Base-by-base conservation (phyloP, 352 stramenopile genomes). In the Globisporangium recalcitrans region DNA sequence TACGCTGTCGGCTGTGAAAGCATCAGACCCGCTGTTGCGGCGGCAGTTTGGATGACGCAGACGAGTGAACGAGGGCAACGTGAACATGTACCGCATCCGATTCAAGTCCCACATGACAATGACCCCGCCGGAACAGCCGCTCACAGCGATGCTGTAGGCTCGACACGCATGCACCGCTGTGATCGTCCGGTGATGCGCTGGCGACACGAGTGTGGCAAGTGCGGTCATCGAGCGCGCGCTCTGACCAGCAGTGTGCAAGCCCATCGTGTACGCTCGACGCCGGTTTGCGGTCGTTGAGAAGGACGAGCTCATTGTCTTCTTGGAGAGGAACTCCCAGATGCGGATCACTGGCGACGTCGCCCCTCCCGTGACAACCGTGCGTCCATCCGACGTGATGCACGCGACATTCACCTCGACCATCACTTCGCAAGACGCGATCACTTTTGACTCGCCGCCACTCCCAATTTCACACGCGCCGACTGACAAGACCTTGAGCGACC, bases 61-160 rank as follows among this genome's bases (percentile, higher is more conserved):
- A 51, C 36, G 26, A 0, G 48, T 51, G 14, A 79, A 62, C 1
- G 67, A 58, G n/a, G 74, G 60, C 19, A 90, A 64, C 10, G 77
- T 75, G 13, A 77, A 69, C 47, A 89, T 69, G 40, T 75, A 85
- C 27, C 75, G 63, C 19, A 83, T 74, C 16, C 82, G 80, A 21
- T 91, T 91, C 2, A 91, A 60, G 36, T 91, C 82, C 82, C 82
- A 91, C 14, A 91, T 71, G 14, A 89, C 73, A 4, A 75, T 73
- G 10, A 81, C 58, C 13, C 82, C 81, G 16, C 69, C 70, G 4
- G 70, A 62, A 60, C 82, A 90, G 16, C 80, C 80, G 53, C 80
- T 90, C 4, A 90, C 75, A 21, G 88, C 61, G 21, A 90, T 58
- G 46, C 78, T 89, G 70, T 86, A 87, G 3, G 74, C 72, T 1